Conservation (phyloP, 176 grass and related monocot genomes). For the Urochloa ruziziensis region DNA sequence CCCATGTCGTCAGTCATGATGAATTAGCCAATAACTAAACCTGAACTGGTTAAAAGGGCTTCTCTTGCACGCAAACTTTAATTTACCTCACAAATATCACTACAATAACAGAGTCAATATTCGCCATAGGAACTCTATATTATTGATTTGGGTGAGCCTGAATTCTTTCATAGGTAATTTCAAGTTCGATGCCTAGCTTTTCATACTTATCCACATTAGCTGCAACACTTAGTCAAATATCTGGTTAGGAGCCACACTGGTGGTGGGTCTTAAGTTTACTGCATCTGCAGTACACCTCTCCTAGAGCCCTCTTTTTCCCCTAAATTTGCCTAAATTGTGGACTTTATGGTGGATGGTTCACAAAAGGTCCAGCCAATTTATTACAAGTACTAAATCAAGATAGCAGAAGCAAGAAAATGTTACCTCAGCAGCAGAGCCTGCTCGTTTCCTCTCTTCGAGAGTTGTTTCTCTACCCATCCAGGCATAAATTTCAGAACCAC, state of each 20-base stretch:
- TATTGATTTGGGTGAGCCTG: background rate
- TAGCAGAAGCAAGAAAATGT: conserved; percentile 28
- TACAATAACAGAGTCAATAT: background rate
- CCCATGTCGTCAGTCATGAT: background rate
- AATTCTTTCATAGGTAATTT: background rate
- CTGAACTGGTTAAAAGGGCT: background rate
- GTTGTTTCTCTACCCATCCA: conserved; percentile 96
- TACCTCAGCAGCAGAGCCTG: conserved; percentile 88
- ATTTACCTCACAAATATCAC: background rate
- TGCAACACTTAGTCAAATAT: background rate
- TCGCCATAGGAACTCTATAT: background rate
- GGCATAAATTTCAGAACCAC: conserved; percentile 80
- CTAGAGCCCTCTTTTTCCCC: background rate
- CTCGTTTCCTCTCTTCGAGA: conserved; percentile 84
- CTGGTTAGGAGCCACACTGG: conserved; percentile 1
- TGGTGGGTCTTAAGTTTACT: background rate
- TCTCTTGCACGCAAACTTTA: background rate
- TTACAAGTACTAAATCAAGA: background rate
- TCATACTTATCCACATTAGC: background rate
- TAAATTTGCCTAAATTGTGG: background rate
- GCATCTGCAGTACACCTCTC: background rate
- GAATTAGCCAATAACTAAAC: background rate
- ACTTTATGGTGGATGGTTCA: conserved; percentile 1
- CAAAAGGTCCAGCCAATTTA: conserved; percentile 2
- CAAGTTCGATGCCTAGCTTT: background rate